Evolutionary conservation across 768 basidiomycete species (phyloP), one percentile per base, ranked within the genome.

Genomic region (Lactarius sanguifluus): DNA sequence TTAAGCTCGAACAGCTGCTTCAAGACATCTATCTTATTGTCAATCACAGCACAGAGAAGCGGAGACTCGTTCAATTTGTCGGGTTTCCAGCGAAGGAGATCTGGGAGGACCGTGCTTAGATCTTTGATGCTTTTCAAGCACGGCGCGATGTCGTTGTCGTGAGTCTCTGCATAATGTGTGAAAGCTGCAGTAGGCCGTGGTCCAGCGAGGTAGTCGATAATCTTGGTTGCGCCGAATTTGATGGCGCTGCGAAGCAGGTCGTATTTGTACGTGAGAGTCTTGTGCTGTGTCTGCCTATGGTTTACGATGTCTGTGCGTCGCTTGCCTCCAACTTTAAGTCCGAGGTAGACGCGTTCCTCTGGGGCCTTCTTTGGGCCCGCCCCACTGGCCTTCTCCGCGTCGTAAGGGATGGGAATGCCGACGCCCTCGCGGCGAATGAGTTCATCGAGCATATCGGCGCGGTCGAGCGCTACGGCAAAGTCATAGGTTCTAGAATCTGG

Each of bases 251-350:
- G 65, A n/a, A 68, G 57, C 18, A 66, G 5, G 41, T 54, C 50
- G 7, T 40, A 69, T 18, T 61, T 60, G 45, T 62, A 47, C 20
- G 25, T 38, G 16, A 55, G 38, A n/a, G 7, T 3, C 23, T 23
- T 57, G 50, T 10, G 52, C 34, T 1, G 38, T 0, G 23, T 40
- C 43, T 28, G 62, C 57, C 16, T 64, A 70, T 1, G 81, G 76
- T n/a, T 73, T 68, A 0, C 82, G 10, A 86, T 77, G 69, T 86
- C 85, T 18, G 78, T 77, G 3, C 84, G 78, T 71, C 87, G 87
- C 77, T 85, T 86, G n/a, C 86, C 86, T 65, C 86, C 84, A 25
- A 88, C 83, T 62, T 81, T 82, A 50, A 89, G 77, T 0, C 87
- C 86, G 20, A 86, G 81, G 69, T 88, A 88, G 0, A 82, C 47